Percentiles rank a stretch among this genome's conserved stretches.
Conservation (phyloP, 2,329 filamentous ascomycete species). For the Plenodomus tracheiphilus region DNA sequence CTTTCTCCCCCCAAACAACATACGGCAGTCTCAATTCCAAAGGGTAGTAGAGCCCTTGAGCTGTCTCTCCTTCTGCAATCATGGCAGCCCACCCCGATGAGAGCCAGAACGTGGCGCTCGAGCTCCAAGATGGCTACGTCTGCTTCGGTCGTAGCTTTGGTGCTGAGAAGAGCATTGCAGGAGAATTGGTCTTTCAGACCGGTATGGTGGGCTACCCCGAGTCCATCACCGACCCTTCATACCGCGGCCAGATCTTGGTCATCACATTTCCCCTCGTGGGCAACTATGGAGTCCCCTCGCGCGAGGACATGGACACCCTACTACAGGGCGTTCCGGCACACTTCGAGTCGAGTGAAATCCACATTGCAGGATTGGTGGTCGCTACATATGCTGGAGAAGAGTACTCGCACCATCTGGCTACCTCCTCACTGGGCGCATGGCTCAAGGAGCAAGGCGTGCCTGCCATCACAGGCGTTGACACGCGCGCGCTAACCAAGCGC, state of each 20-base stretch:
- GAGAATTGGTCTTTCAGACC: constrained; percentile 98
- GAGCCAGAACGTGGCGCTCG: constrained; percentile 75
- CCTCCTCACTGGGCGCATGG: constrained; percentile 90
- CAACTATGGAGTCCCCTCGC: constrained; percentile 94
- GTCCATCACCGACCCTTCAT: constrained; percentile 84
- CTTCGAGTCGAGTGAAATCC: constrained; percentile 91
- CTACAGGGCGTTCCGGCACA: constrained; percentile 84
- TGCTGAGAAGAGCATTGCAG: constrained; percentile 88
- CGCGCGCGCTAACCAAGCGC: constrained; percentile 87
- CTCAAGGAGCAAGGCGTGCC: constrained; percentile 94
- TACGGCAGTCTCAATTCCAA: constrained; percentile 36
- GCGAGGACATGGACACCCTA: constrained; percentile 81
- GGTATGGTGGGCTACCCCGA: constrained; percentile 99
- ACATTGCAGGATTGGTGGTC: constrained; percentile 88
- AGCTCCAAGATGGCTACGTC: constrained; percentile 87
- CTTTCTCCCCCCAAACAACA: constrained; percentile 27
- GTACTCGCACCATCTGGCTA: constrained; percentile 90
- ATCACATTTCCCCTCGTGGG: constrained; percentile 94
- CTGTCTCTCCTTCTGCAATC: constrained; percentile 30
- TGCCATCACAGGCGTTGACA: constrained; percentile 94
- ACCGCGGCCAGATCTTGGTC: constrained; percentile 91
- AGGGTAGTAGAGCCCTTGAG: constrained; percentile 40
- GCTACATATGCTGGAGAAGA: constrained; percentile 93
- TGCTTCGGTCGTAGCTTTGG: constrained; percentile 97
- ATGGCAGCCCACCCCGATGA: constrained; percentile 39